These are phyloP conservation scores for Cyclotella sp. DNA, from an alignment of 108 stramenopile species.

Conservation along the genomic window DNA sequence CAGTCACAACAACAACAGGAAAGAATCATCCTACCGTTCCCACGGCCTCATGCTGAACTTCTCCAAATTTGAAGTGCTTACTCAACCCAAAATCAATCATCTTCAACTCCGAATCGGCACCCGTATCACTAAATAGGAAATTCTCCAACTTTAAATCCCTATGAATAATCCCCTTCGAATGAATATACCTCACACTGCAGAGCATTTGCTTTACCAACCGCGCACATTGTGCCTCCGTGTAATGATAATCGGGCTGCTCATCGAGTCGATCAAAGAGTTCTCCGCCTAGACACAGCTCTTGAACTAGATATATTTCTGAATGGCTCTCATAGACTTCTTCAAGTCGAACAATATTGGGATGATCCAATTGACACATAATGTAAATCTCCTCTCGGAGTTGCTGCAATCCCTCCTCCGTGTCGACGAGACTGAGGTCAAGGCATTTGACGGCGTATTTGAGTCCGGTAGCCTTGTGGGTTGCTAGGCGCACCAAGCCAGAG, in stretches of 20 bases:
- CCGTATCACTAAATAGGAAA: conserved; percentile 55
- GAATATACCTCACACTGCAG: conserved; percentile 89
- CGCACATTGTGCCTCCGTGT: conserved; percentile 82
- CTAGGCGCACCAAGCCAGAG: conserved; percentile 80
- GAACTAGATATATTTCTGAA: conserved; percentile 79
- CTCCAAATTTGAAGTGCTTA: conserved; percentile 82
- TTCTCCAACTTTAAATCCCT: conserved; percentile 93
- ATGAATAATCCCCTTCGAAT: conserved; percentile 91
- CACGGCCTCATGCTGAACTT: conserved; percentile 75
- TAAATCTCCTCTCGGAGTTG: conserved; percentile 83
- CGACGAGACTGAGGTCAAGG: conserved; percentile 74
- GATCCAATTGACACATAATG: conserved; percentile 91
- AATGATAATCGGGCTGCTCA: conserved; percentile 82
- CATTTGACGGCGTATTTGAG: conserved; percentile 84
- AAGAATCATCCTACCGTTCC: conserved; percentile 55
- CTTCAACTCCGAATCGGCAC: conserved; percentile 66
- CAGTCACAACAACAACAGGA: neutral
- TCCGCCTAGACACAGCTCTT: conserved; percentile 77
- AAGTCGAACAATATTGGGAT: conserved; percentile 86
- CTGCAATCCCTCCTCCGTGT: conserved; percentile 62
- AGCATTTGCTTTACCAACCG: conserved; percentile 87
- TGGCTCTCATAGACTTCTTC: conserved; percentile 85
- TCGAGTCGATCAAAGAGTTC: conserved; percentile 89
- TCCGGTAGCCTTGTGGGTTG: conserved; percentile 76
- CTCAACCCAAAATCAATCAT: conserved; percentile 92